Base-by-base conservation (phyloP, 163 green algal genomes). In the Volvox carteri region DNA sequence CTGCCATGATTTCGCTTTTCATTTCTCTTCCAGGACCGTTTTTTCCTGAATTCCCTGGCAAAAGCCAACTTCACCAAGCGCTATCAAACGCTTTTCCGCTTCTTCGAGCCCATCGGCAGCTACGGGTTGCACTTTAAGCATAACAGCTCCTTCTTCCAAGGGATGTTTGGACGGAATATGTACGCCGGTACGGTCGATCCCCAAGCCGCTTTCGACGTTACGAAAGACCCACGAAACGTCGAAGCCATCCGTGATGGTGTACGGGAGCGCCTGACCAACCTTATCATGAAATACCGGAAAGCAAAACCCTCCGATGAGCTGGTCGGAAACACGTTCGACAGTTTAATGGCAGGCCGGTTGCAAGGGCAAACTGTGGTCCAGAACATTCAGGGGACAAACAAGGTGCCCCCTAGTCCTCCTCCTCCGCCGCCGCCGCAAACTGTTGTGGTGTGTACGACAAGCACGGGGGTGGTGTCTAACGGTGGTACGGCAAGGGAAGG, bases 41-140 rank as follows among this genome's bases (percentile, higher is more conserved):
- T 73, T 28, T 73, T 73, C 62, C 62, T 73, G 9, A 37, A 73
- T 28, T 37, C 62, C 23, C 16, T 73, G 28, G 62, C 62, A 23
- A 42, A 37, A 5, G 28, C 25, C 62, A 39, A 39, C 62, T 73
- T 73, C 62, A 39, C 25, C 28, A 37, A 39, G 62, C 62, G 62
- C 62, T 73, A 73, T 28, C 62, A 73, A 7, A 73, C 62, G 2
- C 62, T 73, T 2, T 73, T 73, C 62, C 62, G 62, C 25, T 73
- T 73, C 62, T 73, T 73, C 16, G 23, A 73, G 62, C 62, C 62
- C 62, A 73, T 73, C 28, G 62, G 62, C 62, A 73, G n/a, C 62
- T 73, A 73, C n/a, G 62, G 62, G 16, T 8, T 73, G 28, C 62
- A 73, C 37, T 73, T 39, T 28, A 73, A 33, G 14, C n/a, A 42